Evolutionary conservation across 2,329 filamentous ascomycete species (phyloP), one percentile per base, ranked within the genome.

Genomic region (Simplicillium aogashimaense): DNA sequence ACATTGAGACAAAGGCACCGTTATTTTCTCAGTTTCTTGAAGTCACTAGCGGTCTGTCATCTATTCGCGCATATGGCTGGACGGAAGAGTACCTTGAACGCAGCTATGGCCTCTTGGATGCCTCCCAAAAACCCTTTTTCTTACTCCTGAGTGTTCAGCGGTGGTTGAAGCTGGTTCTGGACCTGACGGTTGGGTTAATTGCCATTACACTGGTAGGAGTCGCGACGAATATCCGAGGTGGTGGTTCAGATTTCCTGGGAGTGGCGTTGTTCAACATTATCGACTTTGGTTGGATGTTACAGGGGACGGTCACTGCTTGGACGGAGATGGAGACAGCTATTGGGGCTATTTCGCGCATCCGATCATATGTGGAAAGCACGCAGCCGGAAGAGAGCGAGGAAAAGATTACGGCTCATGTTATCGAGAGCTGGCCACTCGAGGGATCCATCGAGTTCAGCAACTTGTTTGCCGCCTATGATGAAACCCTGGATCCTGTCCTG

Each of bases 151-250:
- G 63, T 15, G 65, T 73, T 12, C 70, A 74, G 44, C 56, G 64
- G 17, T 74, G 69, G 69, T 53, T 74, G 1, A 65, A 56, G 0
- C 49, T 74, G 2, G 65, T 69, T 1, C 49, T 75, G 9, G 67
- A 74, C 43, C 49, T 74, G 2, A 36, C 53, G 3, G 65, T 71
- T 1, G 64, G 68, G 1, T 63, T 50, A 2, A 56, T 75, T 28
- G 68, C 68, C 1, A 58, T 66, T 1, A 46, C 71, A 3, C 48
- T 74, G 2, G 64, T 74, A 9, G 54, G 41, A 4, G 49, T 72
- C 2, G 63, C 67, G 2, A 63, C 70, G 2, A 38, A 45, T 34
- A 50, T 72, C 8, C 43, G 44, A 9, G 29, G 40, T 33, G 54
- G 34, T 35, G 58, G 35, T 55, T 57, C 52, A 36, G 53, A 20